Base-by-base conservation (phyloP, 2,329 filamentous ascomycete species). In the Colletotrichum tabaci region DNA sequence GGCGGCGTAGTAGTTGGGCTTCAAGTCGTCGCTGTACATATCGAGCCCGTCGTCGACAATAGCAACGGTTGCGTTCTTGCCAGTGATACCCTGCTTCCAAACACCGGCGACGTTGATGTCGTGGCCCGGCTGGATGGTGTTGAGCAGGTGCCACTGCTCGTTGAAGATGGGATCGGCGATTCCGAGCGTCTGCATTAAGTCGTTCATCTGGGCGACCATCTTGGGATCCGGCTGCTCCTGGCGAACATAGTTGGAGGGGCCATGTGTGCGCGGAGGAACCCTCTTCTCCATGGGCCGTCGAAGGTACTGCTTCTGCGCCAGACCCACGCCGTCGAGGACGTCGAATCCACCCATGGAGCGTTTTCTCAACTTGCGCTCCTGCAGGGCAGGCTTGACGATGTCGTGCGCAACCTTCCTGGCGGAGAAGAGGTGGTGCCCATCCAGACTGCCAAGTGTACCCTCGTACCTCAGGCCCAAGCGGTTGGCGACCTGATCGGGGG, bases 31-130 rank as follows among this genome's bases (percentile, higher is more conserved):
- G 84, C 95, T 98, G 83, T 97, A 90, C 92, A 99, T 96, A 79
- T 99, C 96, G 75, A 99, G 82, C 0, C 96, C 96, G 82, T 99
- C 96, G 78, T 99, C 96, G 4, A 99, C 94, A 76, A 99, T 96
- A 66, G 96, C 96, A 2, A 97, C 94, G 1, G 94, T 98, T 21
- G 93, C 89, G 73, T 96, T 96, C 77, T 94, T 90, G 65, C 96
- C 96, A 0, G 96, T 98, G 68, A 98, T 92, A 5, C 95, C 96
- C 76, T 96, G 90, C 76, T 94, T 80, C 96, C 96, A 99, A 7
- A 98, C 88, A 15, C 92, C 94, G 0, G 95, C 97, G n/a, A 98
- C 95, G 77, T 99, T 99, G 78, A 99, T 89, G 80, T 99, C 96
- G 82, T 98, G 94, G 7, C 95, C 96, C 0, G 90, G 80, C 76